phyloP scores from a whole-genome alignment of 2,329 filamentous ascomycete genomes.

The Ophiocordyceps polyrhachis-furcata region DNA sequence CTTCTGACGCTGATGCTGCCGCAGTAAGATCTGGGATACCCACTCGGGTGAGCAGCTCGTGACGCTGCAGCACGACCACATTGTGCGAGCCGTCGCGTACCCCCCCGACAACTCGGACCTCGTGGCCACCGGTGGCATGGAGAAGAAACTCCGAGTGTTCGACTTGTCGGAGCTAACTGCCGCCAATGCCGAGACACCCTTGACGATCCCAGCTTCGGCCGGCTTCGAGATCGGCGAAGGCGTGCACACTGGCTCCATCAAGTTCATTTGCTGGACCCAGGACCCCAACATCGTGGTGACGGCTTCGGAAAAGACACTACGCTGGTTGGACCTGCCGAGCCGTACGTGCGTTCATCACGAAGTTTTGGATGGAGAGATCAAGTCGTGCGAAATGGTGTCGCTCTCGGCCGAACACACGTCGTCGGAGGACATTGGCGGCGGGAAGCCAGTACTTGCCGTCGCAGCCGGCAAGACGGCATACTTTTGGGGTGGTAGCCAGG shows the following conservation, averaged over 20 bases:
- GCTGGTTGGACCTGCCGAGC: slow-evolving; percentile 83
- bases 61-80: slow-evolving; percentile 81
- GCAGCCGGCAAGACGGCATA: slow-evolving; percentile 89
- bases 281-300: slow-evolving; percentile 82
- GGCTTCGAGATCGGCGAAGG: slow-evolving; percentile 78
- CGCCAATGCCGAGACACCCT: slow-evolving; percentile 17
- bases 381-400: slow-evolving; percentile 75
- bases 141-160: slow-evolving; percentile 92
- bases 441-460: slow-evolving; percentile 60
- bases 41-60: slow-evolving; percentile 79
- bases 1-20: slow-evolving; percentile 7
- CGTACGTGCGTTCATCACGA: slow-evolving; percentile 59
- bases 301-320: slow-evolving; percentile 75
- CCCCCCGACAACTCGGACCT: slow-evolving; percentile 65
- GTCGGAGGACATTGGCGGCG: slow-evolving; percentile 43
- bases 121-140: slow-evolving; percentile 81
- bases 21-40: slow-evolving; percentile 90
- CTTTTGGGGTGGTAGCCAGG: slow-evolving; percentile 65
- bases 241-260: slow-evolving; percentile 74
- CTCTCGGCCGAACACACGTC: slow-evolving; percentile 40
- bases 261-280: slow-evolving; percentile 85
- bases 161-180: slow-evolving; percentile 49
- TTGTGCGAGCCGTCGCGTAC: slow-evolving; percentile 86
- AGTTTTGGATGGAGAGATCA: slow-evolving; percentile 66
- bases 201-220: slow-evolving; percentile 36